Evolutionary conservation across 2,329 filamentous ascomycete genomes (phyloP), one percentile per base, ranked within the genome.

Genomic region (Fusarium brevicatenulatum): DNA sequence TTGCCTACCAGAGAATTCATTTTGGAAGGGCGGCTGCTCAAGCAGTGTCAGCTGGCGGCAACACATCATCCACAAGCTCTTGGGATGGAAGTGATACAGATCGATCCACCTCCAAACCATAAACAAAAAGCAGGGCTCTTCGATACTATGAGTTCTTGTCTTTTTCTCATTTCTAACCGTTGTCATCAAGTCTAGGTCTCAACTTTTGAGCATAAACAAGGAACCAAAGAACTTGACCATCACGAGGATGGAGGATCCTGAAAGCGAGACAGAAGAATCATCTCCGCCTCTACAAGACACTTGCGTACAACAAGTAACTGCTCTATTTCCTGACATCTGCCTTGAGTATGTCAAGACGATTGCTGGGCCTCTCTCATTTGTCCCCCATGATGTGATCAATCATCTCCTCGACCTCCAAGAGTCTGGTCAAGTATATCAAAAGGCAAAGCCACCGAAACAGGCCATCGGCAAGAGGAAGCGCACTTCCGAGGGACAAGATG

Each of bases 271-370:
- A 7, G 37, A 58, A 43, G 43, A 46, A n/a, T 36, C 21, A 19
- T n/a, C 39, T 19, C 54, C 56, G 39, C 25, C 9, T 7, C n/a
- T 36, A 13, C 58, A 67, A 52, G 62, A 74, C 9, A 44, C 36
- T 19, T 78, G 73, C 28, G 37, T 75, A 10, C 49, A 65, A 32
- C 43, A 49, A n/a, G 70, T 79, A 30, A 47, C 53, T 13, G 50
- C 63, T 9, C 53, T 86, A 13, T 86, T 88, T 64, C 84, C 85
- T 1, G 83, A 87, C 44, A 85, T 88, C 5, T 86, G 84, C 64
- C 79, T 76, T 1, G 66, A 81, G 0, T 84, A 82, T 60, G 76
- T 87, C 18, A 63, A 76, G 10, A 50, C 66, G 9, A 62, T 83
- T 9, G 78, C 78, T 6, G 37, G 59, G 1, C 66, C 79, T 36